Evolutionary conservation across 352 stramenopile species (phyloP).

Genomic region (Phytopythium litorale): DNA sequence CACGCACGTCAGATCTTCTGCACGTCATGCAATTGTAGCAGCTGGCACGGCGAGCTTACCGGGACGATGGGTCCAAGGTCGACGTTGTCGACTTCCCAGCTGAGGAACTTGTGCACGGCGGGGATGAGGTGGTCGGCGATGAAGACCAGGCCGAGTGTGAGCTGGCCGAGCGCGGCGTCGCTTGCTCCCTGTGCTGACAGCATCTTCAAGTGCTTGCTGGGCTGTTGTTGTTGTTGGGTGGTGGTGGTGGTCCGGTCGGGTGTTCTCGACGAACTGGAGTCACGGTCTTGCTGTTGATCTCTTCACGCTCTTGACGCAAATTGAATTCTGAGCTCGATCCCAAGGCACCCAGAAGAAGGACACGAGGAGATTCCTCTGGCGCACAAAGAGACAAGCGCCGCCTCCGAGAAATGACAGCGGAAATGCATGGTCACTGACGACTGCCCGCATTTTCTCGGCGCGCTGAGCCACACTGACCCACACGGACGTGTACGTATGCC

Average conservation of each 20-base stretch:
- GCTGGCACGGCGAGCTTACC: slow-evolving; percentile 3
- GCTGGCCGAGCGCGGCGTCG: slow-evolving; percentile 32
- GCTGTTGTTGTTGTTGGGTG: not conserved
- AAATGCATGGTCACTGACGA: not conserved
- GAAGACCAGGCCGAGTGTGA: slow-evolving; percentile 28
- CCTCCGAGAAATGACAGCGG: not conserved
- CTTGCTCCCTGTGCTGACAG: slow-evolving; percentile 30
- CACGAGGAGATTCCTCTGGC: not conserved
- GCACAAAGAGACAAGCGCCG: not conserved
- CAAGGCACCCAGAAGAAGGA: not conserved
- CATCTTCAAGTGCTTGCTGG: slow-evolving; percentile 10
- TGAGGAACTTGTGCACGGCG: slow-evolving; percentile 38
- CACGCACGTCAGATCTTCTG: not conserved
- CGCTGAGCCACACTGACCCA: not conserved
- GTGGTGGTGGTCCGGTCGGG: not conserved
- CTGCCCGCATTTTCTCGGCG: not conserved
- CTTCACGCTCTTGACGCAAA: slow-evolving; percentile 5
- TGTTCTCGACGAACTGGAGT: not conserved
- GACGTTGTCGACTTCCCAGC: slow-evolving; percentile 30
- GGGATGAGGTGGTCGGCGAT: slow-evolving; percentile 42
- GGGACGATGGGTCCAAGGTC: slow-evolving; percentile 29
- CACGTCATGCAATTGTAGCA: not conserved
- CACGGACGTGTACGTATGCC: slow-evolving; percentile 2
- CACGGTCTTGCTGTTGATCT: slow-evolving; percentile 1
- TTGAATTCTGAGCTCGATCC: not conserved